These are phyloP conservation scores for Cercospora sp. DNA, from an alignment of 2,329 filamentous ascomycete species.

Conservation along the genomic window DNA sequence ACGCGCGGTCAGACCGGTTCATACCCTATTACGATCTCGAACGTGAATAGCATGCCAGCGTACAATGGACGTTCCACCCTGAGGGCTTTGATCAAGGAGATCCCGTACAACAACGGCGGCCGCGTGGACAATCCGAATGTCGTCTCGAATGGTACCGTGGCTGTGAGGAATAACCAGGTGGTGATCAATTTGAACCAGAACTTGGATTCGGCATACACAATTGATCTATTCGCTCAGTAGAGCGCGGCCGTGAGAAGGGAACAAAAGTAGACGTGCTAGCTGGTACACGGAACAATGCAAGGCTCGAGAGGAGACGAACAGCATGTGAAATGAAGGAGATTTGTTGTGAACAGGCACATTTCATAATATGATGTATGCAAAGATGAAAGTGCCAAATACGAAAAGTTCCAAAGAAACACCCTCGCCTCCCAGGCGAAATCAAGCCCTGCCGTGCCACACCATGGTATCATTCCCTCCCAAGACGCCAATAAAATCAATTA, in stretches of 20 bases:
- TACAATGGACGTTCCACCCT: not conserved
- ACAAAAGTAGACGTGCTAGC: not conserved
- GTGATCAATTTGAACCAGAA: not conserved
- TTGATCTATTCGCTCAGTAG: conserved; percentile 2
- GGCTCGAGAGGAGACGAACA: not conserved
- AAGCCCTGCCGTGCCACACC: not conserved
- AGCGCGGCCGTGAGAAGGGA: not conserved
- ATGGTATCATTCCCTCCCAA: not conserved
- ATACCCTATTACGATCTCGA: not conserved
- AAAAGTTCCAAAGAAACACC: not conserved
- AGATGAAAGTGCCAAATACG: not conserved
- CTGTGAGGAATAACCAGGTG: conserved; percentile 1
- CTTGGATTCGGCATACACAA: not conserved
- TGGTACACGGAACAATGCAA: not conserved
- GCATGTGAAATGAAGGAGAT: not conserved
- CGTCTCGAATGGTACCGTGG: not conserved
- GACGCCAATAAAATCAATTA: not conserved
- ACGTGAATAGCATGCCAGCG: not conserved
- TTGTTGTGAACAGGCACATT: not conserved
- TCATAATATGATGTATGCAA: not conserved
- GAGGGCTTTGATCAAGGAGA: not conserved
- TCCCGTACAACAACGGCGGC: not conserved
- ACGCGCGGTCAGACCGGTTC: not conserved
- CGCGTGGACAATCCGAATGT: not conserved
- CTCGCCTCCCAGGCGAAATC: not conserved